phyloP scores from a whole-genome alignment of 2,329 filamentous ascomycete genomes.

The Aaosphaeria pasadenensis region DNA sequence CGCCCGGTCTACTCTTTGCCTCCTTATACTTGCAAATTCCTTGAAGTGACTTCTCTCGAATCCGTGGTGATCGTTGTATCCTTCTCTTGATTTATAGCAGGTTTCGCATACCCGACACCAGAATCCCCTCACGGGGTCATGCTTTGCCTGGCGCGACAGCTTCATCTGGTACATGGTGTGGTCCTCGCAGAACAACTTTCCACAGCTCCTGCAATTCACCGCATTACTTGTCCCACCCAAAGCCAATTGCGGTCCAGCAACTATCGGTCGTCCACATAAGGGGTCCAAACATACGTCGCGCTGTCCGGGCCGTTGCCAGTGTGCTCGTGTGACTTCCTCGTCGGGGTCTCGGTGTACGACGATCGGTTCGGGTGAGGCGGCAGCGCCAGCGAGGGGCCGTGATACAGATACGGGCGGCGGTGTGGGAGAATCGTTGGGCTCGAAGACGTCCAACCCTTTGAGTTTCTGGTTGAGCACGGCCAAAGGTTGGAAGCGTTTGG shows the following conservation, averaged over 20 bases:
- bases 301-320: slow-evolving; percentile 79
- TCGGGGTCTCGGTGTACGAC: slow-evolving; percentile 66
- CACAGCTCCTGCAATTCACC: slow-evolving; percentile 92
- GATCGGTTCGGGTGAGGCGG: slow-evolving; percentile 24
- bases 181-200: slow-evolving; percentile 90
- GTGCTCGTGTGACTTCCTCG: slow-evolving; percentile 78
- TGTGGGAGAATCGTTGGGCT: slow-evolving; percentile 73
- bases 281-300: slow-evolving; percentile 86
- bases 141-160: slow-evolving; percentile 79
- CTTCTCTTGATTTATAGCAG: slow-evolving; percentile 95
- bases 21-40: slow-evolving; percentile 68
- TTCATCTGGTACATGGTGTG: slow-evolving; percentile 99
- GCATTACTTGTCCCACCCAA: slow-evolving; percentile 77
- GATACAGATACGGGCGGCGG: slow-evolving; percentile 22
- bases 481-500: slow-evolving; percentile 87
- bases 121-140: slow-evolving; percentile 84
- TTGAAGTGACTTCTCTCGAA: slow-evolving; percentile 67
- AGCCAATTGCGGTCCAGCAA: slow-evolving; percentile 49
- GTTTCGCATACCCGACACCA: slow-evolving; percentile 98
- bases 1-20: slow-evolving; percentile 76
- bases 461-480: slow-evolving; percentile 91
- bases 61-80: slow-evolving; percentile 86
- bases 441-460: slow-evolving; percentile 88
- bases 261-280: slow-evolving; percentile 59
- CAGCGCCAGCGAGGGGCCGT: slow-evolving; percentile 22